Evolutionary conservation across 2,329 filamentous ascomycete species (phyloP), one percentile per base, ranked within the genome.

Genomic region (Diaporthe citri): DNA sequence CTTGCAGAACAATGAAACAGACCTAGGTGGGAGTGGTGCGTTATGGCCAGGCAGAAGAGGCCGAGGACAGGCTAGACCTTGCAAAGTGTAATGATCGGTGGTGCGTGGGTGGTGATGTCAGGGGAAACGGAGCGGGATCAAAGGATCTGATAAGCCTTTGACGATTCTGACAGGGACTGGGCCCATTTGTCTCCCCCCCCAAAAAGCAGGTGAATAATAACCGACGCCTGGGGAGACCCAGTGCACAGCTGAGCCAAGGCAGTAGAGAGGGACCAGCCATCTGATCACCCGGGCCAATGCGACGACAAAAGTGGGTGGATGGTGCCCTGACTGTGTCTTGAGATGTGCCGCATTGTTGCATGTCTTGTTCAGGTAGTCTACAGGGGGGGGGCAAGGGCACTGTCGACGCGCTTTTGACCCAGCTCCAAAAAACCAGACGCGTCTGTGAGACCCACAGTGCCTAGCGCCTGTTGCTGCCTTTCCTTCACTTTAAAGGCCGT

Each of bases 141-240:
- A 62, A 72, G 70, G 57, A 72, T 72, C 70, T 52, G 57, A 72
- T 72, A 72, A 72, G 64, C 64, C 46, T 25, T 67, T 39, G 64
- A 28, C 64, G 20, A 67, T 28, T 28, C 64, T 28, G 15, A 39
- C 64, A 67, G 31, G 41, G 56, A 64, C 70, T 72, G 70, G 70
- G 57, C 57, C 57, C 46, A 43, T 72, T 43, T n/a, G 22, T 67
- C 22, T 22, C 17, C 3, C n/a, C 3, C n/a, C 46, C 34, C 34
- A 39, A 55, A 55, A 25, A 39, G 60, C 39, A 41, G 52, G 39
- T 71, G 48, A 25, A 57, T 64, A 55, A 31, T 36, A 28, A n/a
- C 22, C 31, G 17, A 62, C 22, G 48, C n/a, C 46, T 64, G 57
- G 22, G 51, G 20, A 36, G 34, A 55, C 70, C 64, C 31, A 51